Conservation (phyloP, 2,329 filamentous ascomycete species). For the Claviceps sp. region DNA sequence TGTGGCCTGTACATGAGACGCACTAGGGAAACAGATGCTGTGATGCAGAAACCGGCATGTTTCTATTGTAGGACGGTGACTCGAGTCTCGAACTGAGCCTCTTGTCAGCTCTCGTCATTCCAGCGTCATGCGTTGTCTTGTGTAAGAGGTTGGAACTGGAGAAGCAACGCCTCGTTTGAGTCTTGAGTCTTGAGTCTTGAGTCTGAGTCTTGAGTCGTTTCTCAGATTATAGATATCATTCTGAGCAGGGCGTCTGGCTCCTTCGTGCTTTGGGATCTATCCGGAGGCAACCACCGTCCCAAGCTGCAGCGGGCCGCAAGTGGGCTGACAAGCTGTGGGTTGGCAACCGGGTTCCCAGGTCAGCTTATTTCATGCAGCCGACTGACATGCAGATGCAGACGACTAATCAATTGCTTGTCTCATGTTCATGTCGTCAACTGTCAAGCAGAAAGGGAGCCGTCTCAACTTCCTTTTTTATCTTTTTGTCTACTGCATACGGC, state of each 20-base stretch:
- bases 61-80: neutral
- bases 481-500: neutral
- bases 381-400: neutral
- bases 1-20: neutral
- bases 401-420: neutral
- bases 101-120: too few relatives aligned
- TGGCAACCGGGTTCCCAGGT: neutral
- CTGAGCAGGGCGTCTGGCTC: neutral
- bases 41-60: neutral
- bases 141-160: too few relatives aligned
- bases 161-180: too few relatives aligned
- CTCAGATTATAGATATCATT: neutral
- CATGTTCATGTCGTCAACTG: neutral
- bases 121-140: too few relatives aligned
- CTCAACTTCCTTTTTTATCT: neutral
- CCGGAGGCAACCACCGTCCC: neutral
- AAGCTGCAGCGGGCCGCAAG: neutral
- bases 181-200: too few relatives aligned
- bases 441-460: neutral
- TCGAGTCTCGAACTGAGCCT: too few relatives aligned
- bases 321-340: neutral
- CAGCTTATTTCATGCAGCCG: neutral
- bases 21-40: neutral
- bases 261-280: neutral
- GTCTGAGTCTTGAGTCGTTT: neutral